phyloP scores from a whole-genome alignment of 2,329 filamentous ascomycete species.

The Penicillium sp. region DNA sequence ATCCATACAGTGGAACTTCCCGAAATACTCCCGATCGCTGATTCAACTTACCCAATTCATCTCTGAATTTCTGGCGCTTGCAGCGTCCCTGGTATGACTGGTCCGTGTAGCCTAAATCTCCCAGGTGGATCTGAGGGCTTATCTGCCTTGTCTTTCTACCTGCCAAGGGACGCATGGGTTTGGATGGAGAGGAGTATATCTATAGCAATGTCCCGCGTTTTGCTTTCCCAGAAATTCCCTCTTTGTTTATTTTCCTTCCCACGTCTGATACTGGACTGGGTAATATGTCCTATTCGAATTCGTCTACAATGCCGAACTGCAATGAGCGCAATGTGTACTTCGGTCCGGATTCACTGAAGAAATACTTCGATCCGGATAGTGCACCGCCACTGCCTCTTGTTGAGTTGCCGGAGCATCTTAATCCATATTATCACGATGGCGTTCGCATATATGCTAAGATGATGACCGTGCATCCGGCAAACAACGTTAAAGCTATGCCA shows the following conservation, averaged over 20 bases:
- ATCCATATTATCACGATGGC: constrained; percentile 54
- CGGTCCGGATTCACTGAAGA: constrained; percentile 52
- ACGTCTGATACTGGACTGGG: neutral
- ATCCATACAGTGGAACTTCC: neutral
- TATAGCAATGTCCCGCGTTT: neutral
- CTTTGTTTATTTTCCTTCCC: neutral
- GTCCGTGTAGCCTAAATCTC: neutral
- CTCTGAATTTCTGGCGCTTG: constrained; percentile 5
- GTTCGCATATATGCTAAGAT: constrained; percentile 62
- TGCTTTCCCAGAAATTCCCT: neutral
- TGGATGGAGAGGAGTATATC: constrained; percentile 7
- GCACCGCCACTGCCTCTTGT: constrained; percentile 57
- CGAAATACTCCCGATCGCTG: constrained; percentile 4
- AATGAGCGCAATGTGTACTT: constrained; percentile 53
- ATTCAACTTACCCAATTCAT: constrained; percentile 5
- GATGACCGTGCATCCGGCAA: constrained; percentile 60
- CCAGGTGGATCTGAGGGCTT: neutral
- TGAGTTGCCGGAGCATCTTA: constrained; percentile 54
- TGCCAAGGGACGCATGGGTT: constrained; percentile 10
- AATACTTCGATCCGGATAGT: constrained; percentile 57
- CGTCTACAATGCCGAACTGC: constrained; percentile 20
- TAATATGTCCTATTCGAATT: neutral
- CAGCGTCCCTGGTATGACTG: constrained; percentile 1
- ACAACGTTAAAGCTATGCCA: constrained; percentile 62
- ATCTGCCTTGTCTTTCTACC: constrained; percentile 6